Base-by-base conservation (phyloP, 768 basidiomycete genomes). In the Rubroboletus satanas region DNA sequence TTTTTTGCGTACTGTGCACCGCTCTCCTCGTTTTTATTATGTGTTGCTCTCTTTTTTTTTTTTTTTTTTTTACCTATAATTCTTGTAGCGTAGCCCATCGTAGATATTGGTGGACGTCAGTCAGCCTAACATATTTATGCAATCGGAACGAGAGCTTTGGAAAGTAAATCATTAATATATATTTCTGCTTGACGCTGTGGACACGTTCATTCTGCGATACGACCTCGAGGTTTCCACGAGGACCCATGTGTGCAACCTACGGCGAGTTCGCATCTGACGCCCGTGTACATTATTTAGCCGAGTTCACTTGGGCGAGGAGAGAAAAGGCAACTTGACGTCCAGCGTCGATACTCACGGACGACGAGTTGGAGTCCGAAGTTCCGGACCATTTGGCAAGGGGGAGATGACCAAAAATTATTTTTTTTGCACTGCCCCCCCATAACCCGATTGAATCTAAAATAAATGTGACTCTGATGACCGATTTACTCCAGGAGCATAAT, bases 81-180 rank as follows among this genome's bases (percentile, higher is more conserved):
- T 38, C 37, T 38, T 49, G 48, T 49, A 49, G 48, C 48, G 48
- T 38, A 49, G 17, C 28, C 10, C 48, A 38, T 18, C 37, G 48
- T 49, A 68, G 67, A 68, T 65, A 65, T 57, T 59, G 63, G 64
- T 57, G 56, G 66, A 66, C 53, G 51, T 49, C 54, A 37, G 55
- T 58, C 62, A 49, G 35, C 51, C 46, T 49, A 44, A 58, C 52
- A 32, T 68, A 68, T 68, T 71, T 68, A 71, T 71, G 59, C 56
- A 56, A 54, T 55, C 32, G 66, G 57, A 71, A 62, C 33, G 45
- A 56, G 44, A 61, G 51, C 37, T 28, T 57, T 39, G 48, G 48
- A 44, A 58, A 55, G 33, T 28, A 44, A 47, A 52, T 43, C 49
- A 41, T 52, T 67, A 57, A 58, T 64, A 54, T 64, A 54, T 62